These are phyloP conservation scores for Coix lacrymajobi DNA, from an alignment of 176 grass and related monocot species.

Conservation along the genomic window DNA sequence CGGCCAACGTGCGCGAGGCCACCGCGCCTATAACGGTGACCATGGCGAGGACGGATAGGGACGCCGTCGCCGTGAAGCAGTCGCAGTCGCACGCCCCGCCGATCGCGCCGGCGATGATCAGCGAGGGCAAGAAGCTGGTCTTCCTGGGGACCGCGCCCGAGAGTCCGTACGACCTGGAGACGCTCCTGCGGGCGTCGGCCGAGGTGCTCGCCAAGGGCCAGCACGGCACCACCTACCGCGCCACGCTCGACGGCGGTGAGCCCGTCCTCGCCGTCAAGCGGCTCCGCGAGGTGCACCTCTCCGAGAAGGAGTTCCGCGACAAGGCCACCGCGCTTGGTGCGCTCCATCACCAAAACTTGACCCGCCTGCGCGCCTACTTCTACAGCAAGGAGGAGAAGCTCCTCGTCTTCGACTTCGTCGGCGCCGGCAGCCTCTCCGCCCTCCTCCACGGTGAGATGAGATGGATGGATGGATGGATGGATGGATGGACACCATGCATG, in stretches of 20 bases:
- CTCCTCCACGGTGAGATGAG: constrained; percentile 69
- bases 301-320: constrained; percentile 59
- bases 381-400: constrained; percentile 86
- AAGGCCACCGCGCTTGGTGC: constrained; percentile 34
- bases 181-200: constrained; percentile 73
- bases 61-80: neutral
- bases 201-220: constrained; percentile 75
- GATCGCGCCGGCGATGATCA: neutral
- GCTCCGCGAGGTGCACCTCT: constrained; percentile 50
- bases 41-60: neutral
- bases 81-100: constrained; percentile 11
- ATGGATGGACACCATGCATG: neutral
- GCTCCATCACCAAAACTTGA: constrained; percentile 48
- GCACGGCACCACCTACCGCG: constrained; percentile 73
- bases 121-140: constrained; percentile 58
- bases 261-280: constrained; percentile 60
- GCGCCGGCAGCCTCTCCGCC: constrained; percentile 63
- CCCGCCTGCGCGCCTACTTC: constrained; percentile 58
- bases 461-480: no score
- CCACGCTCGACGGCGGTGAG: constrained; percentile 60
- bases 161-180: constrained; percentile 68
- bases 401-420: constrained; percentile 71
- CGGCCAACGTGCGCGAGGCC: constrained; percentile 11
- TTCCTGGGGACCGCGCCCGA: constrained; percentile 52
- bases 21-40: constrained; percentile 11